These are phyloP conservation scores for Hura crepitans DNA, from an alignment of 441 rosid genomes.

Conservation along the genomic window DNA sequence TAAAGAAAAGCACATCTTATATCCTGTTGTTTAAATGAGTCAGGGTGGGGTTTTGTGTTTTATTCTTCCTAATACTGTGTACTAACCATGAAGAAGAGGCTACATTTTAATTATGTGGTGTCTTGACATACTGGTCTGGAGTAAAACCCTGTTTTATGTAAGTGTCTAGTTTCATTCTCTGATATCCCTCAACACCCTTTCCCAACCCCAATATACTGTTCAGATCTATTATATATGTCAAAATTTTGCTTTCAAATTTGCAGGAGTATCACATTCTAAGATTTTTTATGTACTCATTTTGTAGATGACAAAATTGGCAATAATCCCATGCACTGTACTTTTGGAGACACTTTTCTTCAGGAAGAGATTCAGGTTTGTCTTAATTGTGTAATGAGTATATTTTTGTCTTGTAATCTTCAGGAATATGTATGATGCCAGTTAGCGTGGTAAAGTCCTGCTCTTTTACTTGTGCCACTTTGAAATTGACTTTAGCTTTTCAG, in stretches of 20 bases:
- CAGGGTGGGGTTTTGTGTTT: not conserved
- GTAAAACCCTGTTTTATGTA: not conserved
- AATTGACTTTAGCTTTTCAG: not conserved
- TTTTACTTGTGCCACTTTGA: not conserved
- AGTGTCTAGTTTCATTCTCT: not conserved
- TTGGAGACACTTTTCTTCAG: conserved; percentile 96
- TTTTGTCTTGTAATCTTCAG: not conserved
- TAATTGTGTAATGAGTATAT: conserved; percentile 7
- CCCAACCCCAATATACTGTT: not conserved
- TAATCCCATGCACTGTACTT: conserved; percentile 96
- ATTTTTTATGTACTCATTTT: conserved; percentile 17
- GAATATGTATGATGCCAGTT: not conserved
- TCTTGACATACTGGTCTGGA: not conserved
- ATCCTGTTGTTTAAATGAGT: not conserved
- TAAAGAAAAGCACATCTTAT: not conserved
- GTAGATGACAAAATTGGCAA: conserved; percentile 97
- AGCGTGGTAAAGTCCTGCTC: not conserved
- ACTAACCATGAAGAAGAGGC: not conserved
- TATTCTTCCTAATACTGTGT: not conserved
- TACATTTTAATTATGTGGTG: not conserved
- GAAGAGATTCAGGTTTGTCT: conserved; percentile 77
- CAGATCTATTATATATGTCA: not conserved
- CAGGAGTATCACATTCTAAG: conserved; percentile 16
- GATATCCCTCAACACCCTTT: not conserved
- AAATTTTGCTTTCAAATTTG: not conserved